Base-by-base conservation (phyloP, 129 eudicot genomes). In the Tagetes erecta region DNA sequence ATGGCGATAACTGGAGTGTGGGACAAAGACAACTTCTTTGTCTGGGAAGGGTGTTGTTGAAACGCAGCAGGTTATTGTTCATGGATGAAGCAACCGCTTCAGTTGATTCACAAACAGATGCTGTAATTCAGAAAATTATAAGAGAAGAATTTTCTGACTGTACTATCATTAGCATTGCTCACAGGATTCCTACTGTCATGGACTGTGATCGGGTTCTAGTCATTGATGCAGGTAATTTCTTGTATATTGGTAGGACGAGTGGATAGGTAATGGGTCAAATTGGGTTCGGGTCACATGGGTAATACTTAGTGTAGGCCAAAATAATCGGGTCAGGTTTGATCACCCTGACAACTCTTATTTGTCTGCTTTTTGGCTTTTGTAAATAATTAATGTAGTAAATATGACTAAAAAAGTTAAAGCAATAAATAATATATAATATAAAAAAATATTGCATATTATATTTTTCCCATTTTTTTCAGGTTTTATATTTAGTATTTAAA, bases 171-270 rank as follows among this genome's bases (percentile, higher is more conserved):
- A 95, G 99, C 94, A 95, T 95, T 82, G 99, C 99, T 70, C 97
- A 95, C 72, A 85, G 99, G 80, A 95, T 95, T 55, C 99, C 99
- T 0, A 95, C 99, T 1, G 99, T 95, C 27, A 95, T 95, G 99
- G 99, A 95, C 72, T 95, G 99, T 64, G 97, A 95, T 68, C 76
- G 87, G 45, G 99, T 94, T 65, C 83, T 94, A 39, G 99, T 94
- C 69, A 76, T 94, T 2, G 97, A 94, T 85, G 67, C 67, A 36
- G 67, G 67, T 62, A 62, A 36, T 11, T 62, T 62, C 10, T 62
- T 36, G 8, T 62, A 1, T 37, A 36, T 12, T 62, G 8, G 67
- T 62, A 4, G 10, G 8, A 37, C 45, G 27, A 45, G 44, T 35
- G 30, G 44, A 60, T 35, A 60, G 7, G 42, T 11, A 36, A 60